Conservation (phyloP, 768 basidiomycete species). For the Roridomyces roridus region DNA sequence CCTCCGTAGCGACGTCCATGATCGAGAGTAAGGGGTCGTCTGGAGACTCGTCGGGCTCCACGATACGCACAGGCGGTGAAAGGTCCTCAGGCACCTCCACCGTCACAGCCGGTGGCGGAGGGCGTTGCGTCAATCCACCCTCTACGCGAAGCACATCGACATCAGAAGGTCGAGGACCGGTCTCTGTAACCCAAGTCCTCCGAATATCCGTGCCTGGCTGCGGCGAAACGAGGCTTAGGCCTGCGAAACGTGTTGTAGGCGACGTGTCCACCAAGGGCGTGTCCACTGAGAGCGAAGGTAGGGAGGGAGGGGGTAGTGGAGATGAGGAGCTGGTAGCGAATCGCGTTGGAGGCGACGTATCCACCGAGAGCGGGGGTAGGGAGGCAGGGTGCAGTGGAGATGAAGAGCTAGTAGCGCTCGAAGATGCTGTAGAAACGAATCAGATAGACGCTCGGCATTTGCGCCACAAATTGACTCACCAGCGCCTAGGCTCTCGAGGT, state of each 20-base stretch:
- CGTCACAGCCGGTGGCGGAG: too few species aligned
- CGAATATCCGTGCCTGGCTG: not conserved
- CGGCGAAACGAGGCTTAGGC: constrained; percentile 12
- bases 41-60: not conserved
- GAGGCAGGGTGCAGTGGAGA: too few species aligned
- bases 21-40: not conserved
- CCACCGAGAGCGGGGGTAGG: too few species aligned
- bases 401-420: too few species aligned
- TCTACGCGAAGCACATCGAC: not conserved
- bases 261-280: not conserved
- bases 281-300: too few species aligned
- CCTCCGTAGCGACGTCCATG: not conserved
- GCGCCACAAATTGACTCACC: too few species aligned
- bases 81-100: not conserved
- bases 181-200: not conserved
- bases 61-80: not conserved
- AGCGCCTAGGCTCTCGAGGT: not conserved
- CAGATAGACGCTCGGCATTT: too few species aligned
- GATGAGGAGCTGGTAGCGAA: too few species aligned
- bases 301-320: too few species aligned
- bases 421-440: too few species aligned
- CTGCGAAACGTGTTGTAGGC: constrained; percentile 17
- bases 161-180: not conserved
- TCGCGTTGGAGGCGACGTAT: too few species aligned
- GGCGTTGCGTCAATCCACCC: not conserved